Base-by-base conservation (phyloP, 2,329 filamentous ascomycete species). In the Ramularia endophylla region DNA sequence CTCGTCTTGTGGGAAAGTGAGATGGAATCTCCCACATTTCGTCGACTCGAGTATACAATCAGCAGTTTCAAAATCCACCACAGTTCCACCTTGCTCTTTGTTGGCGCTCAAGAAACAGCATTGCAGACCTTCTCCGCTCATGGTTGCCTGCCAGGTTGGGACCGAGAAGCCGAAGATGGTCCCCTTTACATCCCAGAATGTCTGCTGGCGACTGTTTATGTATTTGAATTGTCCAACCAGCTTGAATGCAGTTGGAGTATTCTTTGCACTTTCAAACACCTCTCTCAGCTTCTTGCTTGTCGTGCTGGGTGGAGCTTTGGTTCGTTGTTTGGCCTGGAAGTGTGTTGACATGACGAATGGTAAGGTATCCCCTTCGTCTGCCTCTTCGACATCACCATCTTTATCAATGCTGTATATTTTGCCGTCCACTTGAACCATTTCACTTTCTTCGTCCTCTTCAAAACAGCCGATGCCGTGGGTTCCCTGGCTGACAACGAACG, bases 391-490 rank as follows among this genome's bases (percentile, higher is more conserved):
- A 19, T 54, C 52, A 22, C 63, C 62, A 32, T 60, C 52, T 27
- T 51, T 52, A 2, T 56, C 44, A 36, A 68, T 54, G 5, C 46
- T 40, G 50, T 64, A 64, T 8, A 64, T 57, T 20, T 54, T 47
- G 15, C 53, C 47, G 38, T 67, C 62, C n/a, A 65, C 48, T 20
- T 67, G 65, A 27, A 64, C 52, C 34, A 64, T 46, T 34, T 60
- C 55, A 29, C 46, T 43, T 29, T 62, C 55, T 18, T 56, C 47
- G 30, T 61, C 57, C 22, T 25, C 22, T 45, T 59, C 54, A 30
- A 66, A 67, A n/a, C 61, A 48, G 19, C 66, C 66, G 35, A 68
- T 59, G 49, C 66, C 66, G 48, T 69, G 60, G 9, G 62, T 65
- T 45, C 66, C 66, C 43, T 69, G 65, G 25, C 63, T 63, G 12